A percentile compares a stretch with the other conserved stretches of the same genome.
These are phyloP conservation scores for Ogataea saltuana DNA, from an alignment of 805 yeast species.

Conservation along the genomic window DNA sequence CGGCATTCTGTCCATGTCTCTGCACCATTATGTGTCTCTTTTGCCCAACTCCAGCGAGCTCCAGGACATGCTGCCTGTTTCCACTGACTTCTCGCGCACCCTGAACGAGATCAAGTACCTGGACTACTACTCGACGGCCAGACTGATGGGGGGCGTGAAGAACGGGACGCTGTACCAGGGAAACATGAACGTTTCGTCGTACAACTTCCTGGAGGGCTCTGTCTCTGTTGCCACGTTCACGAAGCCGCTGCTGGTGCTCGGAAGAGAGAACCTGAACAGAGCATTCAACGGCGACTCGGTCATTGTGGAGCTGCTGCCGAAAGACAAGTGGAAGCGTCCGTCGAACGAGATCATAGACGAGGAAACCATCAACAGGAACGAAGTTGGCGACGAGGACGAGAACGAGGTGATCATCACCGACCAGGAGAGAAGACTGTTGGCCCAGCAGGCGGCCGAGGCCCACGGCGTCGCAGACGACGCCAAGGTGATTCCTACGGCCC, in stretches of 20 bases:
- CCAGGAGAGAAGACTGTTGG: slow-evolving; percentile 67
- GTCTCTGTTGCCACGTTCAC: slow-evolving; percentile 71
- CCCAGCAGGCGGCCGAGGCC: slow-evolving; percentile 72
- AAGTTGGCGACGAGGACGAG: slow-evolving; percentile 56
- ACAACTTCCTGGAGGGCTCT: slow-evolving; percentile 86
- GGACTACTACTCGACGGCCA: slow-evolving; percentile 75
- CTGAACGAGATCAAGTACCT: slow-evolving; percentile 60
- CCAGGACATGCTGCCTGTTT: slow-evolving; percentile 71
- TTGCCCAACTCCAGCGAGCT: slow-evolving; percentile 74
- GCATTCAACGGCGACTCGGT: slow-evolving; percentile 92
- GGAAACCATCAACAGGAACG: slow-evolving; percentile 58
- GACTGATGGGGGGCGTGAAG: slow-evolving; percentile 87
- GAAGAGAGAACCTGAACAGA: slow-evolving; percentile 83
- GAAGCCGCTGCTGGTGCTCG: slow-evolving; percentile 78
- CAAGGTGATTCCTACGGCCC: slow-evolving; percentile 84
- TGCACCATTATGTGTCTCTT: slow-evolving; percentile 68
- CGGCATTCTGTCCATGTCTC: slow-evolving; percentile 54
- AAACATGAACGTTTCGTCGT: slow-evolving; percentile 72
- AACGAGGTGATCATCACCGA: slow-evolving; percentile 54
- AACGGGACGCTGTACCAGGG: slow-evolving; percentile 90
- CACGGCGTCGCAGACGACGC: slow-evolving; percentile 46
- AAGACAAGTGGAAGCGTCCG: slow-evolving; percentile 84
- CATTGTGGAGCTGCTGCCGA: slow-evolving; percentile 85
- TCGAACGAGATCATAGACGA: slow-evolving; percentile 79
- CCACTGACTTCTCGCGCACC: slow-evolving; percentile 40